Evolutionary conservation across 2,329 filamentous ascomycete species (phyloP).

Genomic region (Furcasterigmium furcatum): DNA sequence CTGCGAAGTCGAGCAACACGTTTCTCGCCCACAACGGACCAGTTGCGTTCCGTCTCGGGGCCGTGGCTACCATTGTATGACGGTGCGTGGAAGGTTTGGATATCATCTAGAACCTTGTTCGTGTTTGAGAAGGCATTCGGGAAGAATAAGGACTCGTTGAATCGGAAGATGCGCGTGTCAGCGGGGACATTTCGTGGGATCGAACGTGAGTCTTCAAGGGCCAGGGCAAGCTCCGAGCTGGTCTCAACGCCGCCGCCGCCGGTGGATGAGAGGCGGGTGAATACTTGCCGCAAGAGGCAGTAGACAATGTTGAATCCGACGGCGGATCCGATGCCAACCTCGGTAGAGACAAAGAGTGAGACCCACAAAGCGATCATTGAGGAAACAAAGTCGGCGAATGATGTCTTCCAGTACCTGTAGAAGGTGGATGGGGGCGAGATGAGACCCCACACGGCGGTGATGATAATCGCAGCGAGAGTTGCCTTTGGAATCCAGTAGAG

Average conservation of each 20-base stretch:
- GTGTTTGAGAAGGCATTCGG: constrained; percentile 56
- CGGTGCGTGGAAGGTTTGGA: constrained; percentile 42
- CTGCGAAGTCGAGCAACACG: constrained; percentile 42
- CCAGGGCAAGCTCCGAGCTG: constrained; percentile 23
- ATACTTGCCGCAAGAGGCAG: constrained; percentile 55
- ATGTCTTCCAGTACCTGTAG: constrained; percentile 62
- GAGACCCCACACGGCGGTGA: constrained; percentile 61
- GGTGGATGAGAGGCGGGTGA: constrained; percentile 25
- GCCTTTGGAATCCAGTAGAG: constrained; percentile 68
- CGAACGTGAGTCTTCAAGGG: constrained; percentile 12
- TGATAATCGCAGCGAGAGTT: constrained; percentile 63
- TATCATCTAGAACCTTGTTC: constrained; percentile 41
- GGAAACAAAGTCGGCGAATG: constrained; percentile 60
- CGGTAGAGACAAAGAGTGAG: constrained; percentile 57
- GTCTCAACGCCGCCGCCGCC: constrained; percentile 16
- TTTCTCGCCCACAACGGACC: constrained; percentile 50
- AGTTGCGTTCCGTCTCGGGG: constrained; percentile 37
- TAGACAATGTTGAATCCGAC: constrained; percentile 64
- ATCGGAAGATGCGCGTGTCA: constrained; percentile 53
- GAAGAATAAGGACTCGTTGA: constrained; percentile 58
- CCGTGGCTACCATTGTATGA: constrained; percentile 28
- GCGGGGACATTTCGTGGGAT: constrained; percentile 26
- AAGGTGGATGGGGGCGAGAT: constrained; percentile 57
- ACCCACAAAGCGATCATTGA: constrained; percentile 64
- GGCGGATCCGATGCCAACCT: constrained; percentile 55